phyloP scores from a whole-genome alignment of 2,329 filamentous ascomycete genomes.

The Venturia aucupariae region DNA sequence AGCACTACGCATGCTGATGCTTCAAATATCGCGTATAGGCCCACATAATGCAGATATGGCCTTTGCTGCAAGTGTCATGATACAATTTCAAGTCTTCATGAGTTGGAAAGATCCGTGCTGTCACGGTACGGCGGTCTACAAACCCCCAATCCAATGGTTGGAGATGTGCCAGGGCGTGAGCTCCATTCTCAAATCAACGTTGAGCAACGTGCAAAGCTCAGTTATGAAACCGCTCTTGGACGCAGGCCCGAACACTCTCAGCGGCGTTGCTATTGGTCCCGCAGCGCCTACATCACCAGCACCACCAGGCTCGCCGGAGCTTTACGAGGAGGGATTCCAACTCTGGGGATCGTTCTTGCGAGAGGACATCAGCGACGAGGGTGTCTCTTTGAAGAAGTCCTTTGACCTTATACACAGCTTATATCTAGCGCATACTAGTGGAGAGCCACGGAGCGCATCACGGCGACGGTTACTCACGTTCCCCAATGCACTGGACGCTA shows the following conservation, averaged over 20 bases:
- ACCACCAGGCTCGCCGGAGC: conserved; percentile 1
- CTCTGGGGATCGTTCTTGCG: conserved; percentile 6
- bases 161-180: conserved; percentile 13
- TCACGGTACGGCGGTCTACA: background rate
- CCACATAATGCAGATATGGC: conserved; percentile 10
- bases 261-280: background rate
- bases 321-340: background rate
- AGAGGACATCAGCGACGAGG: background rate
- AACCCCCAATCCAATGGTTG: conserved; percentile 12
- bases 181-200: conserved; percentile 1
- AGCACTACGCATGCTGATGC: conserved; percentile 7
- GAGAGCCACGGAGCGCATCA: background rate
- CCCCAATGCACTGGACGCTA: conserved; percentile 3
- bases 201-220: background rate
- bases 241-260: background rate
- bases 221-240: conserved; percentile 11
- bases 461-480: conserved; percentile 12
- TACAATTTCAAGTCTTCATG: conserved; percentile 12
- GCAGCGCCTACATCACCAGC: background rate
- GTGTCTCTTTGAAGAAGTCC: background rate
- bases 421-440: background rate
- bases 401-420: conserved; percentile 6
- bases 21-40: conserved; percentile 6
- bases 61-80: conserved; percentile 13
- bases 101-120: conserved; percentile 13